Conservation (phyloP, 768 basidiomycete genomes). For the Neoboletus magnificus region DNA sequence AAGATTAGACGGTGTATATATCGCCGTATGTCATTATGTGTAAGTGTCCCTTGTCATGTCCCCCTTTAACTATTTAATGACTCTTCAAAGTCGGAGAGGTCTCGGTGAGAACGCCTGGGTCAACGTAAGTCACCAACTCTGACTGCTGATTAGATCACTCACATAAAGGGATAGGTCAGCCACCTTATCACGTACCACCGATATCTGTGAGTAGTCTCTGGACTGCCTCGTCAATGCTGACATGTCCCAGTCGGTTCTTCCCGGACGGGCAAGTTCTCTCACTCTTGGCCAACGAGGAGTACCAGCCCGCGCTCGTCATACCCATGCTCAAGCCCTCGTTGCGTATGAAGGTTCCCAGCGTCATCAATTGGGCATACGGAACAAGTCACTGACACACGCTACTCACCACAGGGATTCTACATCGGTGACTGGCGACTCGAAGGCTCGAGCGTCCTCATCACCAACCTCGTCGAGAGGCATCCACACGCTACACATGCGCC, state of each 20-base stretch:
- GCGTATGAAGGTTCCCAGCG: slow-evolving; percentile 63
- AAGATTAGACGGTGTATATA: slow-evolving; percentile 86
- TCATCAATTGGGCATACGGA: neutral
- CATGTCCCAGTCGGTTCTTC: slow-evolving; percentile 67
- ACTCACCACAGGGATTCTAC: slow-evolving; percentile 55
- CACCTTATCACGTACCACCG: slow-evolving; percentile 93
- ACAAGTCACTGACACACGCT: neutral
- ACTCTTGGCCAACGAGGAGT: slow-evolving; percentile 77
- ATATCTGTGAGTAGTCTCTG: slow-evolving; percentile 59
- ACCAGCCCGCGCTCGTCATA: slow-evolving; percentile 66
- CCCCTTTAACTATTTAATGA: neutral
- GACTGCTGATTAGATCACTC: neutral
- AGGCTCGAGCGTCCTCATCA: slow-evolving; percentile 57
- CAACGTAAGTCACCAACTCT: slow-evolving; percentile 50
- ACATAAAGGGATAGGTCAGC: slow-evolving; percentile 48
- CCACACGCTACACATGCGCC: slow-evolving; percentile 3
- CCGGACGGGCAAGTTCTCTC: slow-evolving; percentile 85
- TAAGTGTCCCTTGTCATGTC: slow-evolving; percentile 35
- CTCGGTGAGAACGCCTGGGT: slow-evolving; percentile 85
- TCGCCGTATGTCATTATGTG: slow-evolving; percentile 88
- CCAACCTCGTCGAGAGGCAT: slow-evolving; percentile 56
- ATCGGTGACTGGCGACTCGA: slow-evolving; percentile 71
- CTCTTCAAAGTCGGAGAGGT: slow-evolving; percentile 45
- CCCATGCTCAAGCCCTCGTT: slow-evolving; percentile 72
- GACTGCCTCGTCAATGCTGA: slow-evolving; percentile 1